Evolutionary conservation across 345 rosid genomes (phyloP), one percentile per base, ranked within the genome.

Genomic region (Geranium brycei): DNA sequence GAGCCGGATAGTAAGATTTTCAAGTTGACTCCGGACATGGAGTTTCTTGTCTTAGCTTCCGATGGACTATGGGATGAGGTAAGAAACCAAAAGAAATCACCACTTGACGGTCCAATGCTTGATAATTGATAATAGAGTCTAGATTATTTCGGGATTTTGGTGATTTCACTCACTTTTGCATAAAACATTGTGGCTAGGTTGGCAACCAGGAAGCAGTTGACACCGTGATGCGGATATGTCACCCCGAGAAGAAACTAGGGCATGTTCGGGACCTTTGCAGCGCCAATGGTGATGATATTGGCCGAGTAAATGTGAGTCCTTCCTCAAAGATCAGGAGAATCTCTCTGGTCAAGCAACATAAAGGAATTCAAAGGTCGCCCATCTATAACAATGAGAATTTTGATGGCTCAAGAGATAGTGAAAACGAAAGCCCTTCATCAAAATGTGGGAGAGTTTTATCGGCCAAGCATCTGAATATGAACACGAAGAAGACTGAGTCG

Each of bases 21-120:
- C 17, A 64, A 62, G 17, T 57, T 87, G 69, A 73, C 79, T 12
- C 70, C 77, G 7, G 90, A 86, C 40, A 85, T 78, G 89, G 84
- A 88, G 66, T 91, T 83, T 77, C 89, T 91, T 41, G 75, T 91
- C 63, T 76, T 91, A 62, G 96, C 95, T 69, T 86, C 91, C 62
- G 96, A 83, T 83, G 96, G 95, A 28, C 75, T 88, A 16, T 91
- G 96, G 96, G 88, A 82, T 61, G 69, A 78, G 83, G 93, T 82
- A 40, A 63, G 77, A 19, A 40, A 31, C 40, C 14, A 16, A 11
- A 32, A 7, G 7, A 28, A 13, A 56, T 31, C 51, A 4, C 31
- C 40, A 19, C 14, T 14, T 41, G 7, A 8, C 7, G 1, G 14
- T 17, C 64, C 55, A 4, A 2, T 17, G 57, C 14, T 23, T 62